Evolutionary conservation across 805 yeast genomes (phyloP), one percentile per base, ranked within the genome.

Genomic region (Candida vaughaniae): DNA sequence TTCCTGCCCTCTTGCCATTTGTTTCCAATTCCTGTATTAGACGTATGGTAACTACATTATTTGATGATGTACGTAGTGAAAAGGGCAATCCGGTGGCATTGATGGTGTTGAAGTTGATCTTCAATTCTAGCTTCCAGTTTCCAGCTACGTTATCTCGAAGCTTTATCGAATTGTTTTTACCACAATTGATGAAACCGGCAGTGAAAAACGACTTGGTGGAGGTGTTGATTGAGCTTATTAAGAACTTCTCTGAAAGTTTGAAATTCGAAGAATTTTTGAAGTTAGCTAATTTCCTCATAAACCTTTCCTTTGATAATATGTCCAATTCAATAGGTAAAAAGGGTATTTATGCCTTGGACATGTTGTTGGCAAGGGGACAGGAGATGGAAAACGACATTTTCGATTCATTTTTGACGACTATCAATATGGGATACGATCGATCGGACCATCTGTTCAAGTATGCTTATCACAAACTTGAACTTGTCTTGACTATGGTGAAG

Each of bases 151-250:
- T 60, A n/a, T 39, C 62, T 5, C 43, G 63, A 25, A 34, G 49
- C 5, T 62, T 73, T 12, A 49, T 72, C 9, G 64, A 58, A 11
- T 42, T 50, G 5, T 42, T 77, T 6, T 47, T 75, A 11, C 75
- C 76, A 3, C 56, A 55, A 14, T 49, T 74, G 15, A 47, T 64
- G 9, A 48, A 51, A 11, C 38, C 53, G 31, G 49, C 55, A 43
- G 58, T 73, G 20, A 58, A 65, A 9, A 68, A 80, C 23, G 89
- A 84, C 48, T 62, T 71, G 27, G 70, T 82, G 44, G 91, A 84
- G 52, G 69, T 81, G 5, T 53, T 82, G 29, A 66, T 73, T 16
- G 87, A 80, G 47, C 46, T 82, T 27, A 59, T 80, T 31, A 71
- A 69, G 40, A 64, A 69, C 38, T 59, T 78, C 41, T 80, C 82